Percentiles rank a stretch among this genome's conserved stretches.
These are phyloP conservation scores for Pichia sp. DNA, from an alignment of 1,139 yeast species.

Conservation along the genomic window DNA sequence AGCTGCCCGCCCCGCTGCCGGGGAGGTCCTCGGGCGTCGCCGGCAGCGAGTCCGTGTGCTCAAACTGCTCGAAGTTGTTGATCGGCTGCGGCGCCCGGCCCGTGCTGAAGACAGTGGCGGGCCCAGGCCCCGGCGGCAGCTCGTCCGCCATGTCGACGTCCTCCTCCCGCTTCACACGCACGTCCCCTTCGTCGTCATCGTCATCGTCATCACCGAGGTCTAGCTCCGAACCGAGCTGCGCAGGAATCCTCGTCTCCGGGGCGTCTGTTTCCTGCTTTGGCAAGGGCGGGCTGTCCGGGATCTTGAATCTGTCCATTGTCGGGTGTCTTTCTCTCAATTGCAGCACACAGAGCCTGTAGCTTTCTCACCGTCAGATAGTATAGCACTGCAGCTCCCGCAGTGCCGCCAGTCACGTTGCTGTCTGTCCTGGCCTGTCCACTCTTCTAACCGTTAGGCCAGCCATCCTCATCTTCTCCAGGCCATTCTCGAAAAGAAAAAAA, in stretches of 20 bases:
- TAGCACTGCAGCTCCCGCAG: too few relatives aligned
- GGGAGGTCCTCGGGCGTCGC: slow-evolving; percentile 2
- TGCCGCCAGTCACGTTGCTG: too few relatives aligned
- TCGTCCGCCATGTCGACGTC: not conserved
- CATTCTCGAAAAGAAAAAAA: too few relatives aligned
- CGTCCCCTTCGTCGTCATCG: slow-evolving; percentile 2
- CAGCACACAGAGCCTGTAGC: not conserved
- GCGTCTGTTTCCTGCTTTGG: slow-evolving; percentile 5
- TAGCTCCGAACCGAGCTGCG: slow-evolving; percentile 11
- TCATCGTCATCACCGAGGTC: slow-evolving; percentile 12
- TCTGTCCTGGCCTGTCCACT: too few relatives aligned
- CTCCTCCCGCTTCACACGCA: not conserved
- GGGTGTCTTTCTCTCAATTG: not conserved
- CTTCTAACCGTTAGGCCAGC: too few relatives aligned
- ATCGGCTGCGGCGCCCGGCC: not conserved
- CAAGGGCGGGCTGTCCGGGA: slow-evolving; percentile 13
- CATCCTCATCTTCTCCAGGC: too few relatives aligned
- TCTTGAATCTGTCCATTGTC: not conserved
- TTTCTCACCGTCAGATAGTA: not conserved
- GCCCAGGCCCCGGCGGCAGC: not conserved
- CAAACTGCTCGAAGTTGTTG: slow-evolving; percentile 8
- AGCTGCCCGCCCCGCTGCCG: slow-evolving; percentile 6
- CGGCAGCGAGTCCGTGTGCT: slow-evolving; percentile 13
- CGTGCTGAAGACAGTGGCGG: too few relatives aligned
- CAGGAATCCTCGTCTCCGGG: slow-evolving; percentile 11